Evolutionary conservation across 176 grass and related monocot species (phyloP), one percentile per base, ranked within the genome.

Genomic region (Thalia dealbata): DNA sequence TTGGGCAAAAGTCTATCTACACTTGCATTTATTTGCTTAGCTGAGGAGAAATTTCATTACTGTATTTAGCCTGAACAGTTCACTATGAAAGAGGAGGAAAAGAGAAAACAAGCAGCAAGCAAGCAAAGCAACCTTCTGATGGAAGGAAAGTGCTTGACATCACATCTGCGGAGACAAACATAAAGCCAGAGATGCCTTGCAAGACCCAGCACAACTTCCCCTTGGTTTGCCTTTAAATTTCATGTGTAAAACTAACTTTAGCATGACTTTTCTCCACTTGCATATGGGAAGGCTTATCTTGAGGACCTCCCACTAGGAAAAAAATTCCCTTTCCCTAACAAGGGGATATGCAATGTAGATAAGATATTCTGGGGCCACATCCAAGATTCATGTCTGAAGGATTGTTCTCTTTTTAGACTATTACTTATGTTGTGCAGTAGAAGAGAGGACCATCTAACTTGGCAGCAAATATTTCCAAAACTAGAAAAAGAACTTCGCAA

Each of bases 61-160:
- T 67, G 32, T 7, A 42, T 42, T 38, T 67, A 43, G 32, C 41
- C 19, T 32, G 19, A 23, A 68, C 65, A 68, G n/a, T 68, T 21
- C 12, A 72, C 3, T 15, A 13, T 25, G 59, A 10, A 61, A 61
- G 59, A 23, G 32, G n/a, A n/a, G n/a, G 21, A 61, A 61, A n/a
- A 60, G 22, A 60, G 18, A 60, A 46, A n/a, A 69, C 12, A 22
- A 21, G 27, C 23, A 69, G 67, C 3, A 45, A 69, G 67, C 3
- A 25, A 26, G 9, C 41, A 14, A 15, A 1, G n/a, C 41, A 70
- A 48, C 42, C 67, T 70, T 70, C 16, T 50, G 10, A 70, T 50
- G 42, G 23, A 70, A 70, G 67, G 67, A 70, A 70, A 70, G 67
- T 70, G 43, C n/a, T 26, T 43, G 67, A 18, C 13, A 65, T 65